These are phyloP conservation scores for Pelargonium citronellum DNA, from an alignment of 441 rosid species.

Conservation along the genomic window DNA sequence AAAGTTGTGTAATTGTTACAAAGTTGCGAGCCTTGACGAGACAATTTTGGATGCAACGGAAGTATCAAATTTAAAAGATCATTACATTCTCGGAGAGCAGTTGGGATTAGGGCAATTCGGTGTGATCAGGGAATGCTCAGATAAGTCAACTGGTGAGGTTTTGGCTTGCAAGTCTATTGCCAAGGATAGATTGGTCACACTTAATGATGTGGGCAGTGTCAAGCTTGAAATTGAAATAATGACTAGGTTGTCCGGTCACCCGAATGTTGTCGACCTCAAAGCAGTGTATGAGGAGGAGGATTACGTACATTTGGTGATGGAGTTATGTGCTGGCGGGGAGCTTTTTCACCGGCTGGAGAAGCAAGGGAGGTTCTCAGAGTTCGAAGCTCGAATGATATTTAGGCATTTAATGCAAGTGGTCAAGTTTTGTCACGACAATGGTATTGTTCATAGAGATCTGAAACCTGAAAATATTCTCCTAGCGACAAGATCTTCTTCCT, in stretches of 20 bases:
- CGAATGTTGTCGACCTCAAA: slow-evolving; percentile 65
- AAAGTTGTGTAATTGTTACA: slow-evolving; percentile 39
- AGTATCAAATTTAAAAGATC: slow-evolving; percentile 53
- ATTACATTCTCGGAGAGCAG: slow-evolving; percentile 55
- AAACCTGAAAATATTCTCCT: slow-evolving; percentile 81
- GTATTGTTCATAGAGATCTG: slow-evolving; percentile 75
- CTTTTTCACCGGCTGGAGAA: slow-evolving; percentile 67
- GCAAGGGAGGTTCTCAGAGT: slow-evolving; percentile 61
- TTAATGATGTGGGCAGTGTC: slow-evolving; percentile 47
- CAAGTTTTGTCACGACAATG: slow-evolving; percentile 72
- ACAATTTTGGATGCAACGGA: slow-evolving; percentile 48
- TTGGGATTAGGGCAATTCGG: slow-evolving; percentile 79
- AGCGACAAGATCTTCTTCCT: slow-evolving; percentile 53
- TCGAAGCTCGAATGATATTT: slow-evolving; percentile 51
- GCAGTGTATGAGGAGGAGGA: slow-evolving; percentile 83
- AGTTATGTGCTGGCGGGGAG: slow-evolving; percentile 75
- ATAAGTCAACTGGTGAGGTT: slow-evolving; percentile 56
- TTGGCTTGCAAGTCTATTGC: slow-evolving; percentile 79
- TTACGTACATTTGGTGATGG: slow-evolving; percentile 73
- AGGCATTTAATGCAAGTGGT: slow-evolving; percentile 68
- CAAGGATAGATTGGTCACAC: slow-evolving; percentile 56
- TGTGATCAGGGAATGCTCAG: slow-evolving; percentile 61
- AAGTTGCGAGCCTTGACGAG: slow-evolving; percentile 35
- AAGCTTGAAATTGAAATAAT: slow-evolving; percentile 80
- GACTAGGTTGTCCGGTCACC: slow-evolving; percentile 67